Conservation (phyloP, 2,329 filamentous ascomycete species). For the Alternaria tenuissima region DNA sequence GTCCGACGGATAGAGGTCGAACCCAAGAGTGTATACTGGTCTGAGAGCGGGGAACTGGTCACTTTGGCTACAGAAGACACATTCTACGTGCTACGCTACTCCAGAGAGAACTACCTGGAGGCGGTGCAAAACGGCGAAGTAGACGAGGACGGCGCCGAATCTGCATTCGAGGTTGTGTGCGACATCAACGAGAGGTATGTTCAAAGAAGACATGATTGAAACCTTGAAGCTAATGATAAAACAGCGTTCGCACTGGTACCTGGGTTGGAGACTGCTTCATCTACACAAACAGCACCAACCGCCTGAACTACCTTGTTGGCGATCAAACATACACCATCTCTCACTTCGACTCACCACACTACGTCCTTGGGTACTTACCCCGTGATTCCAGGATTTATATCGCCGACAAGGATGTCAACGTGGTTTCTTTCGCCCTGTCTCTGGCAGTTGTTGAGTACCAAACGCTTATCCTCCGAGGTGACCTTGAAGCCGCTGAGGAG, state of each 20-base stretch:
- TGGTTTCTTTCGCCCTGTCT: constrained; percentile 89
- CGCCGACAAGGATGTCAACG: constrained; percentile 91
- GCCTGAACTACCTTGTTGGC: constrained; percentile 95
- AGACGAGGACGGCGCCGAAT: constrained; percentile 91
- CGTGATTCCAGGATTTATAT: constrained; percentile 95
- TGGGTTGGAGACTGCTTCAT: constrained; percentile 99
- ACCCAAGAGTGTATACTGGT: constrained; percentile 86
- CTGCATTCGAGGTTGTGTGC: constrained; percentile 94
- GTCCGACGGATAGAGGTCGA: constrained; percentile 90
- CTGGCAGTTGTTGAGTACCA: constrained; percentile 96
- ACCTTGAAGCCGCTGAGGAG: constrained; percentile 90
- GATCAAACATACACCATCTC: constrained; percentile 98
- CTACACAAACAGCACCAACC: constrained; percentile 96
- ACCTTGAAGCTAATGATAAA: constrained; percentile 18
- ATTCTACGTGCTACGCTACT: constrained; percentile 93
- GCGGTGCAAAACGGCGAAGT: constrained; percentile 82
- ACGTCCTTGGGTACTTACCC: constrained; percentile 93
- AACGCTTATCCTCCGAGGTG: constrained; percentile 90
- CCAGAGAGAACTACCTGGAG: constrained; percentile 84
- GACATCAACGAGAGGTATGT: constrained; percentile 87
- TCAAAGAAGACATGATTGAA: constrained; percentile 21
- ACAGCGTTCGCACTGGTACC: constrained; percentile 86
- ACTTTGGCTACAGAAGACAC: constrained; percentile 92
- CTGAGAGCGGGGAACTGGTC: constrained; percentile 92
- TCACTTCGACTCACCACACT: constrained; percentile 95